Evolutionary conservation across 495 filamentous ascomycete genomes (phyloP).

Genomic region (Aspergillus olivimuriae): DNA sequence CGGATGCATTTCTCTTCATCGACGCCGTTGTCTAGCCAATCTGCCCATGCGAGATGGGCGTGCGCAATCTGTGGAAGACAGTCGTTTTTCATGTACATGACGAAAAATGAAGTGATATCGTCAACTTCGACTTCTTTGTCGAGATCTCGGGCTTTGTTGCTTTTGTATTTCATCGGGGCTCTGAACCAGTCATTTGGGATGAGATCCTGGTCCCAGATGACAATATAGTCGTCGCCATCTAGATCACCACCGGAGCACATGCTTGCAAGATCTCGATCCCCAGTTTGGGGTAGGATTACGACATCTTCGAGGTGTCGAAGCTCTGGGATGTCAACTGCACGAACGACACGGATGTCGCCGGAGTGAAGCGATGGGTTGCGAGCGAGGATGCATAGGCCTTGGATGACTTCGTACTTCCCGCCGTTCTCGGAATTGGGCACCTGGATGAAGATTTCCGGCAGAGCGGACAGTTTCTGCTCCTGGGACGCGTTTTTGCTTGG

Average conservation of each 20-base stretch:
- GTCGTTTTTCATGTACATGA: conserved; percentile 91
- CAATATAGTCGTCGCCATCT: conserved; percentile 91
- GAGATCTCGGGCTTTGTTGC: conserved; percentile 44
- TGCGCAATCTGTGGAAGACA: conserved; percentile 71
- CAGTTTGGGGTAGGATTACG: conserved; percentile 78
- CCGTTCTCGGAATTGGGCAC: conserved; percentile 49
- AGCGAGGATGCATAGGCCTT: conserved; percentile 75
- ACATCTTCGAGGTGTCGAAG: conserved; percentile 75
- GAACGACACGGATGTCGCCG: conserved; percentile 84
- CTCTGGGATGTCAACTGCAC: conserved; percentile 67
- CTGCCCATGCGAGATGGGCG: conserved; percentile 75
- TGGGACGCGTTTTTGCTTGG: conserved; percentile 17
- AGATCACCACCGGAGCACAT: conserved; percentile 98
- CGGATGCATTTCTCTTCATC: conserved; percentile 64
- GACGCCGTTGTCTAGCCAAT: conserved; percentile 54
- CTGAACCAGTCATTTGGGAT: conserved; percentile 63
- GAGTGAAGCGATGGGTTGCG: conserved; percentile 94
- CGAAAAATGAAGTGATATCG: conserved; percentile 79
- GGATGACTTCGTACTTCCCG: conserved; percentile 56
- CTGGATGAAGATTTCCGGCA: conserved; percentile 90
- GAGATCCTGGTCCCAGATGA: conserved; percentile 84
- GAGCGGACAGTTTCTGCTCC: conserved; percentile 33
- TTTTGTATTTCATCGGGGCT: conserved; percentile 66
- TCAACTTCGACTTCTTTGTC: conserved; percentile 54
- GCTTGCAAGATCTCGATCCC: conserved; percentile 76